A percentile compares a stretch with the other conserved stretches of the same genome.
phyloP scores from a whole-genome alignment of 192 early-diverging fungal species.

The Entophlyctis helioformis region DNA sequence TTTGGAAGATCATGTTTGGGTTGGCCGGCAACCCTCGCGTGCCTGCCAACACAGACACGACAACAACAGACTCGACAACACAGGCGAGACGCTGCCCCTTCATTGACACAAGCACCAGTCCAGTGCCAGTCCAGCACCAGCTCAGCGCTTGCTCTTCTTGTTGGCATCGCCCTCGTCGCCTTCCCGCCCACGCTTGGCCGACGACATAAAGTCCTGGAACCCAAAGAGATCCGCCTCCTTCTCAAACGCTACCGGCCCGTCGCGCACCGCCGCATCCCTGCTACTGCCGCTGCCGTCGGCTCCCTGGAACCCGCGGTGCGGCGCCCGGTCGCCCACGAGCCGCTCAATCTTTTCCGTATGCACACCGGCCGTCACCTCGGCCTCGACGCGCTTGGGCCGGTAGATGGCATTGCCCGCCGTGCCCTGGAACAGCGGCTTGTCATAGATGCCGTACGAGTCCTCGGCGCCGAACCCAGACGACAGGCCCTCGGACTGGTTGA shows the following conservation, averaged over 20 bases:
- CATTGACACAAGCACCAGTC: no score
- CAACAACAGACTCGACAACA: no score
- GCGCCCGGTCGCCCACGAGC: slow-evolving; percentile 46
- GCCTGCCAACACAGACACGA: no score
- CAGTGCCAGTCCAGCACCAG: no score
- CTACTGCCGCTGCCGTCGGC: slow-evolving; percentile 22
- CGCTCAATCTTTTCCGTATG: slow-evolving; percentile 56
- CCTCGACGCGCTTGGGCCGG: slow-evolving; percentile 53
- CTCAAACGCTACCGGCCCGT: slow-evolving; percentile 92
- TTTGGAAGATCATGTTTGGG: no score
- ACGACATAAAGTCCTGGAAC: slow-evolving; percentile 70
- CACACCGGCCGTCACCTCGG: slow-evolving; percentile 50
- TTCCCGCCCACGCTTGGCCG: slow-evolving; percentile 48
- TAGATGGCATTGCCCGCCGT: slow-evolving; percentile 61
- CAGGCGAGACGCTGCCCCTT: no score
- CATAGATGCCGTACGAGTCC: slow-evolving; percentile 87
- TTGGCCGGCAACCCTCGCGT: no score
- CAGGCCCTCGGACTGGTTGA: slow-evolving; percentile 82
- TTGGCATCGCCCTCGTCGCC: slow-evolving; percentile 1
- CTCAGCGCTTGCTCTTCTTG: no score
- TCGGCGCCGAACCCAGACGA: slow-evolving; percentile 81
- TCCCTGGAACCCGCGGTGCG: slow-evolving; percentile 60
- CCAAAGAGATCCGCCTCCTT: slow-evolving; percentile 88
- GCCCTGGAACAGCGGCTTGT: slow-evolving; percentile 84
- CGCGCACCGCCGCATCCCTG: no score